Evolutionary conservation across 1,139 yeast genomes (phyloP), one percentile per base, ranked within the genome.

Genomic region (Candida dubliniensis): DNA sequence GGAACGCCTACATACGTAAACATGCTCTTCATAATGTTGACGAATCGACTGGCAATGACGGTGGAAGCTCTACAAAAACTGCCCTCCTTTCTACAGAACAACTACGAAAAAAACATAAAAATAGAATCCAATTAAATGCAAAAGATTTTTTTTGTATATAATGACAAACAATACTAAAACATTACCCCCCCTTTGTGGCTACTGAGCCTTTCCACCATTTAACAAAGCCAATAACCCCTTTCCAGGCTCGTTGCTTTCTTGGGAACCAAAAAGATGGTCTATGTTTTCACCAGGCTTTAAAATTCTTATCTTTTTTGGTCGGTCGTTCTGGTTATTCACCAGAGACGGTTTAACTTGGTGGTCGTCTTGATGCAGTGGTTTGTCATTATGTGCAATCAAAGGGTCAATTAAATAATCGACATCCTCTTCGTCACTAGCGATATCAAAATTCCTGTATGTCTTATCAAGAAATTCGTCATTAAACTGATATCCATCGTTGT

Each of bases 341-440:
- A 15, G n/a, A 23, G 42, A 2, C 13, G 18, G 10, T 27, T 27
- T 27, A 13, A 24, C 34, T 14, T 30, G 27, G 6, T 30, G 27
- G 6, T 30, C 37, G 11, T 25, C 15, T 13, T 27, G 35, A 2
- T 26, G 41, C 4, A n/a, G 31, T 3, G 32, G 36, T 11, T 36
- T 31, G 10, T 14, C 30, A 18, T 33, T 11, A 6, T 26, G 42
- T n/a, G 38, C 40, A 8, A 9, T 30, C 23, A 47, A 40, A 18
- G 51, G 44, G 38, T 47, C 55, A 29, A 45, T 41, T 33, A 47
- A 42, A 38, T 46, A 49, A 37, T 47, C 55, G 10, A 49, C 50
- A 45, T 49, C 50, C 41, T 63, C 71, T 41, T 71, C 74, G 39
- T 66, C 70, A 49, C 70, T 64, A 14, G 68, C 76, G 31, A 66